Evolutionary conservation across 441 rosid species (phyloP), one percentile per base, ranked within the genome.

Genomic region (Manihot esculenta): DNA sequence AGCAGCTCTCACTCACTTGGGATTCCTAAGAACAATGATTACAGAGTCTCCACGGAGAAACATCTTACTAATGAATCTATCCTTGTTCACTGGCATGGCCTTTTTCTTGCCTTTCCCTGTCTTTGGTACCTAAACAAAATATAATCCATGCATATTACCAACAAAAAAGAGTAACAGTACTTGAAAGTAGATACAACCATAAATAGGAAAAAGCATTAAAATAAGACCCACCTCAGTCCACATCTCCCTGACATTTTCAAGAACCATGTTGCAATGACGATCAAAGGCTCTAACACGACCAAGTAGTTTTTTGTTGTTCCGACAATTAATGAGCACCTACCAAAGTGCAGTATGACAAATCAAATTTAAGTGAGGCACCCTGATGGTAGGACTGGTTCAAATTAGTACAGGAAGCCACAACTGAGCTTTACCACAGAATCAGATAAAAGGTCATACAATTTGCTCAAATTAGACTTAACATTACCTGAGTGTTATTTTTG

Each of bases 261-360:
- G 87, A 67, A 94, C 99, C 99, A 92, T 92, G 79, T 94, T 92
- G 89, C 97, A 92, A 73, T 90, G 99, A 13, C 98, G 82, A 75
- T 94, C 99, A 61, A 94, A 94, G 0, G 98, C 98, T 59, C 98
- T 89, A n/a, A 95, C 99, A 17, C 98, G 89, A 3, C 97, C 99
- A 17, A 95, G 90, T 41, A 95, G 95, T 75, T 95, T 95, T 73
- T 80, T 86, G 84, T 95, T 95, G 88, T 95, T 95, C 10, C 98
- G 88, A 72, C 99, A 96, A 73, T 96, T 96, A 70, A 96, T 93
- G 42, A 96, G 84, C 6, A 96, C 99, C 93, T 92, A 77, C 45
- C 15, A 35, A n/a, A 64, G 35, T 10, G 47, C 11, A 13, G 0
- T 20, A 62, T 12, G 30, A 23, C 21, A 23, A 49, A 71, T 30